Base-by-base conservation (phyloP, 345 rosid genomes). In the Stellera chamaejasme region DNA sequence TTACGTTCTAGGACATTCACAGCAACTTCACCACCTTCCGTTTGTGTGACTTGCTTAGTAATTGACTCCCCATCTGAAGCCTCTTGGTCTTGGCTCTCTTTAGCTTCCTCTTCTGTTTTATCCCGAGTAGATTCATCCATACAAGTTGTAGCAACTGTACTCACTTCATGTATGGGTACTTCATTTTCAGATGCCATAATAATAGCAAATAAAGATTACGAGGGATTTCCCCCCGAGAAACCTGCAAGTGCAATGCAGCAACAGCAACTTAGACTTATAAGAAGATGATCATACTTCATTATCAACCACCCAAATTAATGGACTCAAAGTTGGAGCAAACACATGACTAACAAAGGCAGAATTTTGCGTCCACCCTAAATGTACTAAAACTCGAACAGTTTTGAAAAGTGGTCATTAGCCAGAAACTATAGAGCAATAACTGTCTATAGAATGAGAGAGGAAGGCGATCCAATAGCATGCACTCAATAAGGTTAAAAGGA, bases 121-220 rank as follows among this genome's bases (percentile, higher is more conserved):
- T 67, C 70, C 10, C 36, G 54, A 13, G 39, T 62, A 42, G 68
- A 58, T 72, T 46, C 72, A 70, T 72, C 80, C 15, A 9, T 45
- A n/a, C 49, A 45, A 55, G 64, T 45, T 63, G 32, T 70, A 13
- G 12, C 2, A 52, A 70, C 52, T 55, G 65, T 60, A 58, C 26
- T 74, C 63, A 63, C 69, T 43, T 79, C 79, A 55, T 69, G 80
- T 71, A 65, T 26, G 10, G 27, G 43, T 49, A 64, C 61, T 23
- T 64, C 73, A 28, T 65, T 74, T 65, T 72, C 90, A 47, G 88
- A 69, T 54, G 77, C 92, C 98, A 92, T 92, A 54, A 43, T 60
- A 43, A 32, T n/a, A 10, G 59, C 26, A 48, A 56, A 43, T 50
- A 26, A 61, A 61, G 25, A 43, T 48, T 43, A 36, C 58, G 12